Base-by-base conservation (phyloP, 2,329 filamentous ascomycete genomes). In the Pseudomassariella vexata region DNA sequence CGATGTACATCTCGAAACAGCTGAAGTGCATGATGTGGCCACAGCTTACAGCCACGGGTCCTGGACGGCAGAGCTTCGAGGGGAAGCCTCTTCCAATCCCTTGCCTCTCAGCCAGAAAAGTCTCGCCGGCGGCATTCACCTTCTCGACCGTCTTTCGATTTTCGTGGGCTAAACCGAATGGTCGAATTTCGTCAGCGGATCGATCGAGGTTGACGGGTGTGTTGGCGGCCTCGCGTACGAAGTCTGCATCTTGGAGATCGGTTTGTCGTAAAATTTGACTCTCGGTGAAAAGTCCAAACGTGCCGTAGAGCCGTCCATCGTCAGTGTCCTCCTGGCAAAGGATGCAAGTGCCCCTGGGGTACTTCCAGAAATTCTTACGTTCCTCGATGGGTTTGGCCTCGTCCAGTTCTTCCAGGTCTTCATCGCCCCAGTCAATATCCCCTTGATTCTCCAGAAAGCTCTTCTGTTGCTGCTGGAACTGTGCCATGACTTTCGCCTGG, bases 21-120 rank as follows among this genome's bases (percentile, higher is more conserved):
- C 76, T 79, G 55, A 85, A 96, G 57, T 98, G 92, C 92, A 98
- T 98, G 50, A 98, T 94, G 56, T 98, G 92, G 3, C 92, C 92
- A 57, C 92, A 98, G 8, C 90, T 87, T 21, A 85, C 85, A 9
- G 89, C 85, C 2, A 96, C 82, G 1, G 90, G 85, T 0, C 89
- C 92, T 12, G 75, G 68, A 18, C 73, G 69, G 20, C 78, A 78
- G 24, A 78, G 69, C 8, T 72, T 66, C 6, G 79, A 69, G 3
- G 86, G 82, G 50, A 94, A 98, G 0, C 92, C 92, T 57, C 89
- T 94, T 19, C 90, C 89, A 28, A 98, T 74, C 5, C 80, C 80
- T 58, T 94, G 84, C 29, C 84, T 77, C 55, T 94, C 87, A 5
- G 77, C 74, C 21, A 76, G 66, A 28, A 90, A 79, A 23, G 76